These are phyloP conservation scores for Paecilomyces fulvus DNA, from an alignment of 2,329 filamentous ascomycete genomes.

Conservation along the genomic window DNA sequence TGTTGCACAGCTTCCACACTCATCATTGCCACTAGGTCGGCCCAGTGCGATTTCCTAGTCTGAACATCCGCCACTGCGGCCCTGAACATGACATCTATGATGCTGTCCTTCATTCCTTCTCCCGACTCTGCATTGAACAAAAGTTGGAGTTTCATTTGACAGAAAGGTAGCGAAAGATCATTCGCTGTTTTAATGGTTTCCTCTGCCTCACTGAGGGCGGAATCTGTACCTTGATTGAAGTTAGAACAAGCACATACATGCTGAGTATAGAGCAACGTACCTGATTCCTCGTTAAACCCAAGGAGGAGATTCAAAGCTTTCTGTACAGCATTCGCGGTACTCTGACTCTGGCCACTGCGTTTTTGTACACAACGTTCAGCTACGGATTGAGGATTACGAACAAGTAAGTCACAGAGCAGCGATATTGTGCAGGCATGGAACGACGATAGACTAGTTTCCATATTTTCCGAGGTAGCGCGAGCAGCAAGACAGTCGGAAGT, in stretches of 20 bases:
- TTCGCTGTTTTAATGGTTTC: slow-evolving; percentile 28
- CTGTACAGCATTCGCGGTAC: slow-evolving; percentile 18
- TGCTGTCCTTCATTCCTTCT: slow-evolving; percentile 18
- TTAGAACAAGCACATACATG: slow-evolving; percentile 6
- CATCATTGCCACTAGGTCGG: slow-evolving; percentile 31
- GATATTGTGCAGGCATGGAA: slow-evolving; percentile 17
- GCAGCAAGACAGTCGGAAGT: slow-evolving; percentile 16
- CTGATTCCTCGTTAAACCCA: slow-evolving; percentile 14
- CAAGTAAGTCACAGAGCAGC: slow-evolving; percentile 26
- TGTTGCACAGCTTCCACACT: slow-evolving; percentile 28
- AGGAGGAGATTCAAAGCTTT: slow-evolving; percentile 27
- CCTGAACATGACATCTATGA: slow-evolving; percentile 34
- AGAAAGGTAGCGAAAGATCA: slow-evolving; percentile 36
- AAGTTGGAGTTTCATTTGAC: slow-evolving; percentile 34
- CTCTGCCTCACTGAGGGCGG: slow-evolving; percentile 23
- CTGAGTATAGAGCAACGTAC: slow-evolving; percentile 6
- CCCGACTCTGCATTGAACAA: slow-evolving; percentile 25
- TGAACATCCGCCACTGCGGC: slow-evolving; percentile 28
- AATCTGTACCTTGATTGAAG: slow-evolving; percentile 2
- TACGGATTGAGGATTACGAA: slow-evolving; percentile 22
- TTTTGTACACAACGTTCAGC: slow-evolving; percentile 21
- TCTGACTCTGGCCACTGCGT: slow-evolving; percentile 18
- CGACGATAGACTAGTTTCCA: slow-evolving; percentile 5
- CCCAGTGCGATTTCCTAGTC: slow-evolving; percentile 27
- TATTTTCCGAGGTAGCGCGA: slow-evolving; percentile 1